These are phyloP conservation scores for Hibiscus mutabilis DNA, from an alignment of 345 rosid species.

Conservation along the genomic window DNA sequence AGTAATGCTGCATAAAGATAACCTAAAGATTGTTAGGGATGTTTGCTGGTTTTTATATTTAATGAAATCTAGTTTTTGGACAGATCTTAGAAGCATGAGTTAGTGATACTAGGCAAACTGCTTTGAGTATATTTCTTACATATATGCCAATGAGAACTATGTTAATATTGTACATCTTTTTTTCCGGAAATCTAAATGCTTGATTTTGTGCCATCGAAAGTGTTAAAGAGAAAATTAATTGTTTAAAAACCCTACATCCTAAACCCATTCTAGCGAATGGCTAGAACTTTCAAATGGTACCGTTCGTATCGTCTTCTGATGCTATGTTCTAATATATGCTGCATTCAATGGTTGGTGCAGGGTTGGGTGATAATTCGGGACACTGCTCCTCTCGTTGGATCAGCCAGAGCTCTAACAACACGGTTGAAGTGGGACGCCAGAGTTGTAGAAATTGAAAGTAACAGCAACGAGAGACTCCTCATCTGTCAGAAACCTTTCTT, in stretches of 20 bases:
- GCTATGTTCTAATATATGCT: neutral
- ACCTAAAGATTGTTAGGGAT: neutral
- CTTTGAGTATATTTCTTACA: neutral
- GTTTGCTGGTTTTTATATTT: neutral
- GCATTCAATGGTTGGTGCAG: conserved; percentile 36
- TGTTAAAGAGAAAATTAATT: too few species aligned
- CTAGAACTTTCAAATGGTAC: neutral
- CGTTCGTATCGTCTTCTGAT: neutral
- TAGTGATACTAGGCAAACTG: neutral
- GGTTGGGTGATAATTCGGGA: conserved; percentile 96
- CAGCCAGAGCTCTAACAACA: conserved; percentile 58
- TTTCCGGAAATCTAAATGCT: neutral
- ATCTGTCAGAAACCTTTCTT: conserved; percentile 89
- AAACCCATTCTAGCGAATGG: neutral
- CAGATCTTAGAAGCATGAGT: neutral
- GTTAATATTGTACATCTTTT: neutral
- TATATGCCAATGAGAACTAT: neutral
- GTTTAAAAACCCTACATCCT: neutral
- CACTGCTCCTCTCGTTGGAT: conserved; percentile 55
- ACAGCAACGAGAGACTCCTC: conserved; percentile 82
- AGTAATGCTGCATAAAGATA: neutral
- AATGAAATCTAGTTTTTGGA: neutral
- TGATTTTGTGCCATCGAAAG: neutral
- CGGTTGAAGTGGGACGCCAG: conserved; percentile 96
- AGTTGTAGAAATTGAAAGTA: conserved; percentile 72